These are phyloP conservation scores for Canna indica DNA, from an alignment of 176 grass and related monocot species.

Conservation along the genomic window DNA sequence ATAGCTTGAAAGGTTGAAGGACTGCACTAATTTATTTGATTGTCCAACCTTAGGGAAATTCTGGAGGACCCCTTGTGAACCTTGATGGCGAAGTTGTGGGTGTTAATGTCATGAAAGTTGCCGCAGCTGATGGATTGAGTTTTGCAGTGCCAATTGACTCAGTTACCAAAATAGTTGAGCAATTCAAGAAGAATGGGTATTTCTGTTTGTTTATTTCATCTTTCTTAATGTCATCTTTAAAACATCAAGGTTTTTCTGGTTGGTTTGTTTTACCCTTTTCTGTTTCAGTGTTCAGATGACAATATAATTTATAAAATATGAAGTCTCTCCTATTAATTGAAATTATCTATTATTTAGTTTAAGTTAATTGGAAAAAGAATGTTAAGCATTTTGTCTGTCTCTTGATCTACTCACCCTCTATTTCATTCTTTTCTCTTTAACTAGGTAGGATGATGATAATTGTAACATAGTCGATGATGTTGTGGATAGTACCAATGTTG, in stretches of 20 bases:
- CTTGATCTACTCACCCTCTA: too few relatives aligned
- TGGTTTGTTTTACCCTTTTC: background rate
- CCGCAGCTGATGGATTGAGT: conserved; percentile 47
- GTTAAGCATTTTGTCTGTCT: background rate
- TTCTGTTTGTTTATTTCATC: background rate
- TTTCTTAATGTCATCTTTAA: background rate
- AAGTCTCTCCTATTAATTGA: background rate
- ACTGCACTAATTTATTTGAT: background rate
- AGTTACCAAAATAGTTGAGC: conserved; percentile 65
- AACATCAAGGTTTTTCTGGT: background rate
- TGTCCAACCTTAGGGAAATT: conserved; percentile 46
- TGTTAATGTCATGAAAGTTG: conserved; percentile 63
- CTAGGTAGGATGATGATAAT: too few relatives aligned
- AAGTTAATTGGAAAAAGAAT: background rate
- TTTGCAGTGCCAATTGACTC: conserved; percentile 82
- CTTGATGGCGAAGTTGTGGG: conserved; percentile 82
- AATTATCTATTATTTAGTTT: background rate
- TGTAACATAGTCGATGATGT: too few relatives aligned
- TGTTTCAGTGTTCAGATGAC: too few relatives aligned
- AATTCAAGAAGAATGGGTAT: conserved; percentile 70
- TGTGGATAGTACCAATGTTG: too few relatives aligned
- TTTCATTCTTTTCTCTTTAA: too few relatives aligned
- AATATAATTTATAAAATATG: too few relatives aligned
- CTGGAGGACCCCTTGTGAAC: conserved; percentile 80
- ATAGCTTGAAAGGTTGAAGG: background rate